These are phyloP conservation scores for Pseudogymnoascus destructans DNA, from an alignment of 2,329 filamentous ascomycete species.

Conservation along the genomic window DNA sequence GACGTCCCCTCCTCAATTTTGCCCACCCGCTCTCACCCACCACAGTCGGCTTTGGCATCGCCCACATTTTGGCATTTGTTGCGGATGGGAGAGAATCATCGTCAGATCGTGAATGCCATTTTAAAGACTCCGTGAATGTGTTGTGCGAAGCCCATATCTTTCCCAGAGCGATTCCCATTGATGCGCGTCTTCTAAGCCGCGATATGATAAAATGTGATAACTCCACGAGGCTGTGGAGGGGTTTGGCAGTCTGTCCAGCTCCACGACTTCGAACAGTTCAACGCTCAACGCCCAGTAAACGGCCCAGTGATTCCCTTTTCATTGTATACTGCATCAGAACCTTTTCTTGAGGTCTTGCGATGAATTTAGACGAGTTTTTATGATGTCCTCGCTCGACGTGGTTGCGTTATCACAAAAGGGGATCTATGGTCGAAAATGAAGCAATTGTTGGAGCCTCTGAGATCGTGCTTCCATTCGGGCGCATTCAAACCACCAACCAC, in stretches of 20 bases:
- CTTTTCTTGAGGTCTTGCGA: not conserved
- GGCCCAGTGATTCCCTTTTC: not conserved
- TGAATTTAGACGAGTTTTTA: not conserved
- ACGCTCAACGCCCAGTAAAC: not conserved
- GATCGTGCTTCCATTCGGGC: not conserved
- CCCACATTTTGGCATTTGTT: not conserved
- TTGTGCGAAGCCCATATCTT: not conserved
- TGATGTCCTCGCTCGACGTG: not conserved
- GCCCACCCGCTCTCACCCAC: not conserved
- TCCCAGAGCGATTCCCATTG: not conserved
- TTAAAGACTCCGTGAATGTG: not conserved
- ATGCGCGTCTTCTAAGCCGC: constrained; percentile 2
- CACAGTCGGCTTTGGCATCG: not conserved
- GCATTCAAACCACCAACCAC: not conserved
- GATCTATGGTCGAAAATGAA: constrained; percentile 6
- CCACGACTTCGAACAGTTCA: not conserved
- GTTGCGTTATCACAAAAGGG: not conserved
- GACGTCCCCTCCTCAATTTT: constrained; percentile 7
- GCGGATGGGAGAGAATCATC: not conserved
- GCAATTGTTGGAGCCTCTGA: constrained; percentile 5
- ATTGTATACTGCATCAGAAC: not conserved
- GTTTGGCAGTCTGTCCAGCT: constrained; percentile 1
- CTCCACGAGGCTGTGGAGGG: constrained; percentile 3
- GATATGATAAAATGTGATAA: constrained; percentile 9
- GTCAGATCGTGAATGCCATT: not conserved